Conservation (phyloP, 371 early-diverging fungal species). For the Haplosporangium sp. region DNA sequence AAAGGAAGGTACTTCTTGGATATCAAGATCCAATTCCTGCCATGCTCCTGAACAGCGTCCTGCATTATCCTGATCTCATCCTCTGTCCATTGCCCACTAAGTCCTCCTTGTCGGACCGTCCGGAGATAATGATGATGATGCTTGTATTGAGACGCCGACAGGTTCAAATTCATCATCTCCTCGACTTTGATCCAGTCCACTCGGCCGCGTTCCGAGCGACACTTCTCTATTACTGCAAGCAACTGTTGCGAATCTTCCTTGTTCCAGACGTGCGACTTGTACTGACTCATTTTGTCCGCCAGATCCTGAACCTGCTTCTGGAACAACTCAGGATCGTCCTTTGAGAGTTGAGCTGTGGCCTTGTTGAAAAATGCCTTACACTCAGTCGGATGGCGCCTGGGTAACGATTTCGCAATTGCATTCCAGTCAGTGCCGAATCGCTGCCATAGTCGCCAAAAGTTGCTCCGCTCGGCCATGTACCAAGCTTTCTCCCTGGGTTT, state of each 20-base stretch:
- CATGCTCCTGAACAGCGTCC: constrained; percentile 26
- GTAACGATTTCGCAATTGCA: constrained; percentile 13
- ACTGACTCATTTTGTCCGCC: constrained; percentile 7
- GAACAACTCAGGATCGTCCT: constrained; percentile 14
- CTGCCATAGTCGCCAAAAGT: constrained; percentile 46
- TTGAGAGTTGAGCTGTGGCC: constrained; percentile 13
- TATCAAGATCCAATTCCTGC: constrained; percentile 33
- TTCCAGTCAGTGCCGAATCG: constrained; percentile 21
- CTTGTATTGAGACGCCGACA: constrained; percentile 32
- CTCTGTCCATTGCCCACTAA: constrained; percentile 22
- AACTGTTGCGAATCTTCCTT: constrained; percentile 41
- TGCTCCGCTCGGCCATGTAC: constrained; percentile 40
- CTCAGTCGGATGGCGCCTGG: constrained; percentile 10
- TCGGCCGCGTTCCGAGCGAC: background rate
- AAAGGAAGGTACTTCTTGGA: constrained; percentile 17
- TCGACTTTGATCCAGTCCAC: constrained; percentile 21
- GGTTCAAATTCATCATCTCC: constrained; percentile 11
- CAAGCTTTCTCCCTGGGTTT: constrained; percentile 23
- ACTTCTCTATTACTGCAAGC: constrained; percentile 19
- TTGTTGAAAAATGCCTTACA: constrained; percentile 21
- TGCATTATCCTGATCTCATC: constrained; percentile 33
- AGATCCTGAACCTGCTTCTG: constrained; percentile 1
- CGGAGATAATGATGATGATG: constrained; percentile 46
- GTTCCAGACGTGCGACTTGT: constrained; percentile 16
- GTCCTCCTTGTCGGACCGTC: constrained; percentile 9